phyloP scores from a whole-genome alignment of 768 basidiomycete genomes.

The Phanerodontia chrysosporium region DNA sequence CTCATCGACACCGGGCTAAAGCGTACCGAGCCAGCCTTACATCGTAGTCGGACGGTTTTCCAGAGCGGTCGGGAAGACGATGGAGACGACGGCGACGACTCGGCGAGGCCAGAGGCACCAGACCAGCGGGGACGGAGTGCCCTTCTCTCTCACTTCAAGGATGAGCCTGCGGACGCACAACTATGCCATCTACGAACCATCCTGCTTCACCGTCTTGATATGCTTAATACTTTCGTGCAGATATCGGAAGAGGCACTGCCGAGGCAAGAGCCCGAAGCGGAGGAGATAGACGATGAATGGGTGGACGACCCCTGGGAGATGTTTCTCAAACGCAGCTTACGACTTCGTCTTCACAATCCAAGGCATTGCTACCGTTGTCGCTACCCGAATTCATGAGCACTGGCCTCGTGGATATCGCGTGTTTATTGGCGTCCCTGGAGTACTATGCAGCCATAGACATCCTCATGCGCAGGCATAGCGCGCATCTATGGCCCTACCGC shows the following conservation, averaged over 20 bases:
- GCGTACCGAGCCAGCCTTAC: constrained; percentile 48
- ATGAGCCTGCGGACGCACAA: constrained; percentile 56
- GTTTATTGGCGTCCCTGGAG: constrained; percentile 60
- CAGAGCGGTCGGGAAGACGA: constrained; percentile 12
- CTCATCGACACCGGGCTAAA: constrained; percentile 62
- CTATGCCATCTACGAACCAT: constrained; percentile 60
- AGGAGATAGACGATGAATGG: constrained; percentile 54
- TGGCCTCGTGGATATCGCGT: constrained; percentile 55
- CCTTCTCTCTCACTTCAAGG: constrained; percentile 52
- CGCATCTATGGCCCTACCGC: constrained; percentile 63
- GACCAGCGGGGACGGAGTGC: constrained; percentile 16
- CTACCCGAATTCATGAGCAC: constrained; percentile 60
- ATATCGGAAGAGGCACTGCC: constrained; percentile 43
- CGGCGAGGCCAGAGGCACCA: constrained; percentile 18
- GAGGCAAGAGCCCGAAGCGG: constrained; percentile 18
- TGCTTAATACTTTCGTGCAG: constrained; percentile 68
- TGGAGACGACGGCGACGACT: constrained; percentile 15
- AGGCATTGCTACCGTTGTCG: constrained; percentile 39
- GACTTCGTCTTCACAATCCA: constrained; percentile 11
- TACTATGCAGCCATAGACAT: constrained; percentile 54
- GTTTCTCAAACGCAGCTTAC: constrained; percentile 43
- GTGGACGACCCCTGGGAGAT: constrained; percentile 77
- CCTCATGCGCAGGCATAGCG: constrained; percentile 55
- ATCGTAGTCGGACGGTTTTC: constrained; percentile 39
- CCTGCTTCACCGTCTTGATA: constrained; percentile 67